A percentile compares a stretch with the other conserved stretches of the same genome.
These are phyloP conservation scores for Epichloe festucae DNA, from an alignment of 2,329 filamentous ascomycete genomes.

Conservation along the genomic window DNA sequence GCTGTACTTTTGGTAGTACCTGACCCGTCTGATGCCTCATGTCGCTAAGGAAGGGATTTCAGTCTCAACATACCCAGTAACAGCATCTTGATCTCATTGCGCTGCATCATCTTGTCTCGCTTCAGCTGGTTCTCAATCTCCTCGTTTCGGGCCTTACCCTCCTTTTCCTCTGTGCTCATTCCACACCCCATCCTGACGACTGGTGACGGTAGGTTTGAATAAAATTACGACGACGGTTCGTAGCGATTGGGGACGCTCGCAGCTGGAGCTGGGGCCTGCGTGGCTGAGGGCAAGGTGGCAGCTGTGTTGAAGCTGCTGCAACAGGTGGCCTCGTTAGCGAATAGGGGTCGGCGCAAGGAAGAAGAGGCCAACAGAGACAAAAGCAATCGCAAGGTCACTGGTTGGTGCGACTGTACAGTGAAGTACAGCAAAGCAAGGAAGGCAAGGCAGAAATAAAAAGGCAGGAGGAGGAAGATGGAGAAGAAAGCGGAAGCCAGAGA, in stretches of 20 bases:
- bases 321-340: not conserved
- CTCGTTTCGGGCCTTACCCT: conserved; percentile 99
- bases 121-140: conserved; percentile 99
- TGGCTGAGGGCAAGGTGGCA: not conserved
- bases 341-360: not conserved
- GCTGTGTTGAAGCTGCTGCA: not conserved
- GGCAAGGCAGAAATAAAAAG: not conserved
- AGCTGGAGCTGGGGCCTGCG: not conserved
- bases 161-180: conserved; percentile 99
- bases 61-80: conserved; percentile 60
- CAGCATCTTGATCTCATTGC: conserved; percentile 99
- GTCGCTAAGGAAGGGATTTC: not conserved
- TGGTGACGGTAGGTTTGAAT: not conserved
- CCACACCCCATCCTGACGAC: conserved; percentile 89
- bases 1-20: not conserved
- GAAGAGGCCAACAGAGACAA: not conserved
- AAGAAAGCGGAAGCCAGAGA: not conserved
- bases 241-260: not conserved
- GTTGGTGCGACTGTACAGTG: not conserved
- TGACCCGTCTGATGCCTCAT: not conserved
- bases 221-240: not conserved
- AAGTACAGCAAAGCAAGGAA: not conserved
- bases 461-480: not conserved
- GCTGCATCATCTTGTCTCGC: conserved; percentile 95
- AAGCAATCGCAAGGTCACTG: not conserved